Conservation (phyloP, 2,329 filamentous ascomycete genomes). For the Penicillium rolfsii region DNA sequence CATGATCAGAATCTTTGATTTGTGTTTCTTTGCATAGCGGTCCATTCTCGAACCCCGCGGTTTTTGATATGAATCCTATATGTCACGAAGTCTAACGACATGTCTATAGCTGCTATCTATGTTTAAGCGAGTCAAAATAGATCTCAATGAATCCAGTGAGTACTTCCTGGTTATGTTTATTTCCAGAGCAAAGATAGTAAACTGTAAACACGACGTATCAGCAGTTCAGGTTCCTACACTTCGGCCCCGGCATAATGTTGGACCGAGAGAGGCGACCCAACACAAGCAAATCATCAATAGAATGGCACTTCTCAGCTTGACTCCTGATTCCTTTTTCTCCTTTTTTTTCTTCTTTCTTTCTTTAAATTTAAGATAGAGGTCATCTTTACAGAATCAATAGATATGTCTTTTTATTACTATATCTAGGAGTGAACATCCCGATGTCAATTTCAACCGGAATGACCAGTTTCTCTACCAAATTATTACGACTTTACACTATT, state of each 20-base stretch:
- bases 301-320: not conserved
- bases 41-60: not conserved
- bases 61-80: not conserved
- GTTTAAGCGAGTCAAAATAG: not conserved
- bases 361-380: not conserved
- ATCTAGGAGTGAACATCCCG: too few relatives aligned
- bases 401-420: too few relatives aligned
- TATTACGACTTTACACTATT: not conserved
- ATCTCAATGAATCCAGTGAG: not conserved
- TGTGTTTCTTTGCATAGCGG: constrained; percentile 10
- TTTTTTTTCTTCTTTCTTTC: not conserved
- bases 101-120: not conserved
- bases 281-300: not conserved
- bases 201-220: too few relatives aligned
- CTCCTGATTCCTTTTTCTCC: too few relatives aligned
- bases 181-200: too few relatives aligned
- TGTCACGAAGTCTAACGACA: not conserved
- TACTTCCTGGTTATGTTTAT: not conserved
- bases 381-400: not conserved
- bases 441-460: not conserved
- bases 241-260: not conserved
- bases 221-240: not conserved
- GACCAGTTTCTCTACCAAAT: not conserved
- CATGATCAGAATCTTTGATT: not conserved
- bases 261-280: not conserved